Conservation (phyloP, 352 stramenopile species). For the Globisporangium barbulae region DNA sequence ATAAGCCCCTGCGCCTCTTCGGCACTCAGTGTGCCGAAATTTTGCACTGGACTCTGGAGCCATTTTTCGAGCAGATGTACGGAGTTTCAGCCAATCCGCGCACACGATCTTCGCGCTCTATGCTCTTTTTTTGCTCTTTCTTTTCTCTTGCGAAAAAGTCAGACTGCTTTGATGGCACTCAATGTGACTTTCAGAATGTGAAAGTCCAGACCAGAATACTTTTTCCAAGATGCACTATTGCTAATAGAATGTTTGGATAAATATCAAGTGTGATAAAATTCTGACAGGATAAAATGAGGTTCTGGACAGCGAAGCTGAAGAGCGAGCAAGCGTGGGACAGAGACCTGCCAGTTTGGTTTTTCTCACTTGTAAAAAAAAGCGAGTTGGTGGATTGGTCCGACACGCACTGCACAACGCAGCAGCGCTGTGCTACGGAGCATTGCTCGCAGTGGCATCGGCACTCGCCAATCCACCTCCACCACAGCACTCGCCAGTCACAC, state of each 20-base stretch:
- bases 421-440: neutral
- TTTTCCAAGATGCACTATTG: too few relatives aligned
- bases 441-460: neutral
- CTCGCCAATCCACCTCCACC: neutral
- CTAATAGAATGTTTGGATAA: too few relatives aligned
- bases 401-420: neutral
- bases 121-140: constrained; percentile 1
- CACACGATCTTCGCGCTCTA: neutral
- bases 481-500: neutral
- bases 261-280: too few relatives aligned
- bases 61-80: neutral
- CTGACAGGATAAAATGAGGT: neutral
- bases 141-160: constrained; percentile 7
- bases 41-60: constrained; percentile 8
- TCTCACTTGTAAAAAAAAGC: neutral
- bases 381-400: neutral
- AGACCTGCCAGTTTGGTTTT: constrained; percentile 2
- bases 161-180: constrained; percentile 3
- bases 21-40: neutral
- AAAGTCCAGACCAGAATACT: neutral
- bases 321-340: neutral
- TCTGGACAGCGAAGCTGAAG: neutral
- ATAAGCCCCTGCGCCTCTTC: neutral
- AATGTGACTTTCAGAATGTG: neutral
- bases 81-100: neutral